Percentiles rank a stretch among this genome's conserved stretches.
These are phyloP conservation scores for Lactuca saligna DNA, from an alignment of 129 eudicot species.

Conservation along the genomic window DNA sequence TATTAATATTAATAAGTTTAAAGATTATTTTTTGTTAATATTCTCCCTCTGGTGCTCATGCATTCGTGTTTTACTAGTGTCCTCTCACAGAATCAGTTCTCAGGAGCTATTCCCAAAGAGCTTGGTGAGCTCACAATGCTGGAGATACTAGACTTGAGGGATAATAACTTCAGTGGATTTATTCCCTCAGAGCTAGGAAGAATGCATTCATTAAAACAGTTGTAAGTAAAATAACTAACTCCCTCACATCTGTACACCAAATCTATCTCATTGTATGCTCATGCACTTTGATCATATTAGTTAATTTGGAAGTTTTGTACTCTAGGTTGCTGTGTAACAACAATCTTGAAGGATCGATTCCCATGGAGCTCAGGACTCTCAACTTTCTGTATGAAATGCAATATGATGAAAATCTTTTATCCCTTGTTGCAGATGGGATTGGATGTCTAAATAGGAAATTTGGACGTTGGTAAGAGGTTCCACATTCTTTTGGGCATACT, in stretches of 20 bases:
- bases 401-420: conserved; percentile 54
- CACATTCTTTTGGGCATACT: not conserved
- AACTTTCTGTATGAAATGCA: conserved; percentile 51
- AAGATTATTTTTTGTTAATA: not conserved
- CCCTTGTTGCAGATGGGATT: conserved; percentile 43
- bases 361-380: conserved; percentile 52
- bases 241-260: not conserved
- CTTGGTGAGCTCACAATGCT: conserved; percentile 60
- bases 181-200: conserved; percentile 70
- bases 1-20: not conserved
- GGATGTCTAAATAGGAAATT: conserved; percentile 62
- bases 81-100: conserved; percentile 65
- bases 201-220: conserved; percentile 58
- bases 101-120: conserved; percentile 68
- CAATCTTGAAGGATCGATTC: conserved; percentile 60
- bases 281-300: not conserved
- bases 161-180: conserved; percentile 63
- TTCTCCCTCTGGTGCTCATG: not conserved
- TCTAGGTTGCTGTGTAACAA: conserved; percentile 75
- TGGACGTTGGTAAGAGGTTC: conserved; percentile 66
- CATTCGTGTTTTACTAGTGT: conserved; percentile 36
- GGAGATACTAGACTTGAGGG: conserved; percentile 81
- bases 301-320: conserved; percentile 8
- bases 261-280: conserved; percentile 2
- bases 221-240: conserved; percentile 54